These are phyloP conservation scores for Aspergillus fischeri DNA, from an alignment of 2,329 filamentous ascomycete genomes.

Conservation along the genomic window DNA sequence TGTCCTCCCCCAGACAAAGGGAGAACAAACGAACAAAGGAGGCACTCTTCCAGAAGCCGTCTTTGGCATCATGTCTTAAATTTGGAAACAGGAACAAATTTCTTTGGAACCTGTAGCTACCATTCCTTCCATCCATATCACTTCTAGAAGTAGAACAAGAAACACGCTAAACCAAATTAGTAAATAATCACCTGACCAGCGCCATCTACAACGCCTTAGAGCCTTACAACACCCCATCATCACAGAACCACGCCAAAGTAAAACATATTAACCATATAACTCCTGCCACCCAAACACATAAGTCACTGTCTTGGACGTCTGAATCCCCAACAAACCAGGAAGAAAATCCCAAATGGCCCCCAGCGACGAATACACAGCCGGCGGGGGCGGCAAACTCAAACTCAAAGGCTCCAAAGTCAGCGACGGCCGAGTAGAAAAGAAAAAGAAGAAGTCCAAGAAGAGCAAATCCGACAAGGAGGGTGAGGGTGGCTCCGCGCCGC, in stretches of 20 bases:
- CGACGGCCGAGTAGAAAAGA: slow-evolving; percentile 41
- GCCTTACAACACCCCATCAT: not conserved
- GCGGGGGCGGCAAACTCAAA: slow-evolving; percentile 71
- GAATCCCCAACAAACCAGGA: not conserved
- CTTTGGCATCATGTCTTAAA: not conserved
- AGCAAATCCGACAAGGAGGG: slow-evolving; percentile 14
- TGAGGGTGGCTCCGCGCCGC: slow-evolving; percentile 13
- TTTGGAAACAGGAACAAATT: not conserved
- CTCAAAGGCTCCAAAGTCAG: slow-evolving; percentile 73
- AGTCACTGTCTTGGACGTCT: not conserved
- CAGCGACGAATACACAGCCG: slow-evolving; percentile 64
- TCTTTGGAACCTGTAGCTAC: not conserved
- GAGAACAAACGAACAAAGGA: not conserved
- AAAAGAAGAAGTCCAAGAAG: slow-evolving; percentile 48
- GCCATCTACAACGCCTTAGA: not conserved
- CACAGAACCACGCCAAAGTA: slow-evolving; percentile 1
- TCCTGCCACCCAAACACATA: not conserved
- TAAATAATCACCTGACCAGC: not conserved
- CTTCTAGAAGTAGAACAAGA: not conserved
- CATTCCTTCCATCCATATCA: not conserved
- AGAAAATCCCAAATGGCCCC: not conserved
- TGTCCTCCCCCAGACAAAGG: not conserved
- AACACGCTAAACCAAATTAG: not conserved
- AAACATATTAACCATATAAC: not conserved
- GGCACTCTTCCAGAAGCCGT: not conserved